A percentile compares a stretch with the other conserved stretches of the same genome.
phyloP scores from a whole-genome alignment of 495 filamentous ascomycete species.

The Usnea hakonensis region DNA sequence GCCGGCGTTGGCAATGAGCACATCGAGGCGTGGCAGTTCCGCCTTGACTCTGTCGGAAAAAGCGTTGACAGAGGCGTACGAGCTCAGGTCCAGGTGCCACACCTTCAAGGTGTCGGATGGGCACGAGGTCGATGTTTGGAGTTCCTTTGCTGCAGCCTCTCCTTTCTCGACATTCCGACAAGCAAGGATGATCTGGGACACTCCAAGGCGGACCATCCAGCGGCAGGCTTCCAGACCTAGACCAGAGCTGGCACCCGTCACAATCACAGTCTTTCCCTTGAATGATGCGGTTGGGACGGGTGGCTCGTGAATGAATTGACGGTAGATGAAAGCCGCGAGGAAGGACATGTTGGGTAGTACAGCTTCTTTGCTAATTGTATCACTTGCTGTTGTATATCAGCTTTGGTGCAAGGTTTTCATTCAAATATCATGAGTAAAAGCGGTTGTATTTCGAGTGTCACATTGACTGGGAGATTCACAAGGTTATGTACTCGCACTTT shows the following conservation, averaged over 20 bases:
- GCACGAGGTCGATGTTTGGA: constrained; percentile 30
- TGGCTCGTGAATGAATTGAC: constrained; percentile 35
- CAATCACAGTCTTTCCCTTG: constrained; percentile 38
- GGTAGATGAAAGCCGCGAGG: constrained; percentile 32
- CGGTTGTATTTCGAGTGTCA: no score
- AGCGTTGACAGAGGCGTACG: constrained; percentile 28
- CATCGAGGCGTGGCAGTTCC: constrained; percentile 35
- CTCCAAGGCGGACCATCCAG: constrained; percentile 40
- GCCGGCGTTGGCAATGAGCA: constrained; percentile 40
- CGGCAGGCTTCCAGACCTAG: constrained; percentile 44
- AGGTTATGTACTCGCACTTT: neutral
- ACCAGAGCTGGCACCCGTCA: constrained; percentile 48
- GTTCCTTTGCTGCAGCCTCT: constrained; percentile 31
- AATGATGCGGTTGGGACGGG: constrained; percentile 31
- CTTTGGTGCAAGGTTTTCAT: no score
- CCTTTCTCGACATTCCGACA: constrained; percentile 46
- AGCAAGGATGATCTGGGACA: constrained; percentile 46
- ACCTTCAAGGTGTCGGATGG: constrained; percentile 38
- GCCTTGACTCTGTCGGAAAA: constrained; percentile 36
- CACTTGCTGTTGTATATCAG: no score
- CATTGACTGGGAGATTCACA: neutral
- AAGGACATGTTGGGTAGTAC: neutral
- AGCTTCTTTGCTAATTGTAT: neutral
- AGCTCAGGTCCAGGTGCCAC: constrained; percentile 49
- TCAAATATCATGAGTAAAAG: no score